Base-by-base conservation (phyloP, 306 rosid genomes). In the Herpetospermum pedunculosum region DNA sequence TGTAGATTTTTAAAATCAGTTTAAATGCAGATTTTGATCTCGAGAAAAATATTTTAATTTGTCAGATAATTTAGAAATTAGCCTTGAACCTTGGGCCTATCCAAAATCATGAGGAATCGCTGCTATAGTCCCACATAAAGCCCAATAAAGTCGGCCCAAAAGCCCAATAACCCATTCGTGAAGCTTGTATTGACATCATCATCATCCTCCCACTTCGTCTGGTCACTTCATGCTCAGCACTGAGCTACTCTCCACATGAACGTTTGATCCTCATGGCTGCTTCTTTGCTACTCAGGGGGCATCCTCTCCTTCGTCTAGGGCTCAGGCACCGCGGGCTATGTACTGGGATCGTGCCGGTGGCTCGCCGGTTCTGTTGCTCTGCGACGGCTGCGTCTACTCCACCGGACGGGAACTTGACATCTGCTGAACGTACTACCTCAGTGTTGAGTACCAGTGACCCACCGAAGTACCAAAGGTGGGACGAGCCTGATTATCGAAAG, bases 401-500 rank as follows among this genome's bases (percentile, higher is more conserved):
- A 28, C 52, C 86, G 3, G 84, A 79, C 46, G 86, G 84, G 40
- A 74, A 47, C 48, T 11, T 43, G 12, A 68, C 38, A 67, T 72
- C 84, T 43, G 74, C 76, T 26, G 81, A 79, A 71, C 68, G 41
- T 67, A 8, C 70, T 30, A 21, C 82, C 35, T 54, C 72, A 15
- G 71, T 58, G 3, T 53, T 77, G 69, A 83, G 77, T 37, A 69
- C 75, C 30, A 76, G 64, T 74, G 84, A 77, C 28, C 46, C 79
- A 8, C 68, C 88, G 0, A 83, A 72, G 75, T 49, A 73, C 70
- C 23, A 40, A 16, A 72, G 79, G 48, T 81, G 79, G 86, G 85
- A 85, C 34, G 90, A 89, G 23, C 78, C 89, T 0, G 89, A 86
- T 18, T 89, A 75, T 74, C 82, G 90, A 8, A 86, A 77, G 59